Evolutionary conservation across 2,329 filamentous ascomycete genomes (phyloP), one percentile per base, ranked within the genome.

Genomic region (Dactylonectria estremocensis): DNA sequence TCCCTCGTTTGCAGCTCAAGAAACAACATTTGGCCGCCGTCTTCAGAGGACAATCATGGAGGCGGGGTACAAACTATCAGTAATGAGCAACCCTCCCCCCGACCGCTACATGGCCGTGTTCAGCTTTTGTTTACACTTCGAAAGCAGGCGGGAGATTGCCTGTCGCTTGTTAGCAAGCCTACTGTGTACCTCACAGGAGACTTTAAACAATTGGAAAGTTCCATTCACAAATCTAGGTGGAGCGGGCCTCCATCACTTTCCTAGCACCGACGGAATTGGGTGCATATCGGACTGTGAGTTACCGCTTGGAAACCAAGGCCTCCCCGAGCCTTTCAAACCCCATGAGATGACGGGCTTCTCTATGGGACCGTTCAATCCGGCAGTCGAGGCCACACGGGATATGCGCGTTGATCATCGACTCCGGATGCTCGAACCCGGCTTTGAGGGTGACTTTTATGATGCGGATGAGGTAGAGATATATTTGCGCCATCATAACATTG

Each of bases 391-490:
- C 1, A 78, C 82, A 1, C 79, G 83, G 18, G 84, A 87, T 28
- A 77, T 81, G 6, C 73, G 80, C 20, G 72, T 90, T 8, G 82
- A 85, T 43, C 75, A 79, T 13, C 82, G 84, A 16, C 83, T 92
- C 71, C 82, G 82, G 20, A 85, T 88, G 69, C 85, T 84, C 45
- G 78, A 91, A 8, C 85, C 87, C 1, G 92, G 89, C 0, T 92
- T 91, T 68, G 88, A 92, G 66, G 93, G 93, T 5, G 89, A 93
- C 57, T 96, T 93, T 84, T 93, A 92, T 72, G 93, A 96, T 75
- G 83, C 90, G 0, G 87, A 93, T 66, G 94, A 96, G 77, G 90
- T 95, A 0, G 92, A 96, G 78, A 85, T 88, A 13, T 96, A 95
- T 76, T 82, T 97, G 3, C 86, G 86, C 46, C 85, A 88, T 56